Percentiles rank a stretch among this genome's conserved stretches.
phyloP scores from a whole-genome alignment of 2,329 filamentous ascomycete genomes.

The Aspergillus novofumigatus region DNA sequence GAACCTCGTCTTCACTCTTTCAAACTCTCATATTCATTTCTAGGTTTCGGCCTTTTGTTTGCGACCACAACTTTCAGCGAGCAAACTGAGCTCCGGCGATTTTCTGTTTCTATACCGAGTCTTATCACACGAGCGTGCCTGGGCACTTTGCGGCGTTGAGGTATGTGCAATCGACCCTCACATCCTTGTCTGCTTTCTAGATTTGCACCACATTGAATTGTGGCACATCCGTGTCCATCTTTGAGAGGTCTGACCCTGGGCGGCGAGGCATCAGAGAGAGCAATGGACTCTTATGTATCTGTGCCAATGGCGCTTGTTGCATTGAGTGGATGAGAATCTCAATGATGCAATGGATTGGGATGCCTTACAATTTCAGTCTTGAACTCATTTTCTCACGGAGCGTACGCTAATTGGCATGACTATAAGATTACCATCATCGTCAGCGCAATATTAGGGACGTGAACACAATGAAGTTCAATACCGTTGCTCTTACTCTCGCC shows the following conservation, averaged over 20 bases:
- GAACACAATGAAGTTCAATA: constrained; percentile 39
- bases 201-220: background rate
- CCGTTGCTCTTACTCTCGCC: constrained; percentile 37
- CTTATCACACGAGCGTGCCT: constrained; percentile 21
- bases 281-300: background rate
- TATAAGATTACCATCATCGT: background rate
- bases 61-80: background rate
- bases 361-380: background rate
- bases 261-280: background rate
- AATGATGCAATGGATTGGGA: background rate
- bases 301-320: background rate
- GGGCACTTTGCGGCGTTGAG: constrained; percentile 23
- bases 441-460: background rate
- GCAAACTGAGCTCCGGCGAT: background rate
- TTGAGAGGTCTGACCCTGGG: background rate
- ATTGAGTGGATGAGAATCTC: background rate
- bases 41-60: constrained; percentile 7
- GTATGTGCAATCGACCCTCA: constrained; percentile 19
- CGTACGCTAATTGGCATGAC: background rate
- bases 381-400: background rate
- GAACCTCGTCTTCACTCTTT: constrained; percentile 28
- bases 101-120: constrained; percentile 23
- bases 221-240: background rate
- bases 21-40: constrained; percentile 7
- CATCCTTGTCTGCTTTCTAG: background rate